Evolutionary conservation across 2,329 filamentous ascomycete genomes (phyloP).

Genomic region (Colletotrichum tropicicola): DNA sequence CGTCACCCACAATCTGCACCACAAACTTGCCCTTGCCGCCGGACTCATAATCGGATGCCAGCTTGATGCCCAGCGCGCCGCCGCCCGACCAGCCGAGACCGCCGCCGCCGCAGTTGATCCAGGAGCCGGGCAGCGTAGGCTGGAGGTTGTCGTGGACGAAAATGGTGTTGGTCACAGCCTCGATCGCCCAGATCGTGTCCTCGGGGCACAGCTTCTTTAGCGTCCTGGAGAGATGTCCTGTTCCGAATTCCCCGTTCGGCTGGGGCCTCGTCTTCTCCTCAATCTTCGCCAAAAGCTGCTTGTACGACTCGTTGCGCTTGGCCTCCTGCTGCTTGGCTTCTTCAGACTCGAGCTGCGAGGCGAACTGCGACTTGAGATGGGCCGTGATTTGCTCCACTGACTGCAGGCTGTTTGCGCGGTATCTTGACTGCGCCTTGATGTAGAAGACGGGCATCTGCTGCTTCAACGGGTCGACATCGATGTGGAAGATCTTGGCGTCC

Average conservation of each 20-base stretch:
- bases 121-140: slow-evolving; percentile 73
- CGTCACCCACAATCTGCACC: slow-evolving; percentile 65
- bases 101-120: slow-evolving; percentile 84
- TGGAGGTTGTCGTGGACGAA: slow-evolving; percentile 78
- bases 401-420: slow-evolving; percentile 70
- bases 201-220: slow-evolving; percentile 45
- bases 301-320: slow-evolving; percentile 65
- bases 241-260: slow-evolving; percentile 60
- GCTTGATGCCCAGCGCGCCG: slow-evolving; percentile 78
- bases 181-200: slow-evolving; percentile 77
- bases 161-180: slow-evolving; percentile 78
- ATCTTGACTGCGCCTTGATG: slow-evolving; percentile 71
- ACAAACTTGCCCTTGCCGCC: slow-evolving; percentile 58
- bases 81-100: slow-evolving; percentile 86
- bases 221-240: slow-evolving; percentile 47
- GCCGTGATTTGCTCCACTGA: slow-evolving; percentile 75
- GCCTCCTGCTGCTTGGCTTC: slow-evolving; percentile 55
- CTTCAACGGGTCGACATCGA: slow-evolving; percentile 73
- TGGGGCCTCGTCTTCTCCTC: slow-evolving; percentile 64
- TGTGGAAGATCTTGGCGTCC: slow-evolving; percentile 67
- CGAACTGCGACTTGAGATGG: slow-evolving; percentile 61
- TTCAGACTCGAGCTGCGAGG: slow-evolving; percentile 47
- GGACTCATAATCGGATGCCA: slow-evolving; percentile 62
- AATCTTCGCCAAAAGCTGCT: slow-evolving; percentile 67
- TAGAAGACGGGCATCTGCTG: slow-evolving; percentile 80